These are phyloP conservation scores for Clathrus columnatus DNA, from an alignment of 768 basidiomycete species.

Conservation along the genomic window DNA sequence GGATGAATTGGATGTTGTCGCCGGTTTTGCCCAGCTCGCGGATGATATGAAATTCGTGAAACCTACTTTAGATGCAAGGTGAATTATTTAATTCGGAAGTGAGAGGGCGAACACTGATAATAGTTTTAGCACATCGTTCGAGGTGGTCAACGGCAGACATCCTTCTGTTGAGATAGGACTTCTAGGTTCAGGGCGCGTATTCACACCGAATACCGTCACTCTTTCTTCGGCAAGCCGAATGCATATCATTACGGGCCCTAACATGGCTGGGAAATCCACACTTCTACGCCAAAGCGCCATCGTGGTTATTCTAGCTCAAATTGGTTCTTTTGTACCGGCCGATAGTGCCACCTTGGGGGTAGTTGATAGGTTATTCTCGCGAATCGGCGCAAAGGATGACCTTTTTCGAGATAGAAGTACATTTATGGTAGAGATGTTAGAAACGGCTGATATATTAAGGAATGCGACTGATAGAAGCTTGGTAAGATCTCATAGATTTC, in stretches of 20 bases:
- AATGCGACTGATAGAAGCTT: conserved; percentile 78
- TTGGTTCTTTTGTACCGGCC: conserved; percentile 91
- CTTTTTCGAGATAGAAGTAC: conserved; percentile 89
- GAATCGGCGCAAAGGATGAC: conserved; percentile 93
- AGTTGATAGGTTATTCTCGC: conserved; percentile 87
- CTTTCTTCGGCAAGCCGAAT: conserved; percentile 54
- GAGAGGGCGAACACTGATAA: background rate
- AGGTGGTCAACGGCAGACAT: conserved; percentile 77
- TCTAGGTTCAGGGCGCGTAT: conserved; percentile 59
- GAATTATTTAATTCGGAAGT: conserved; percentile 19
- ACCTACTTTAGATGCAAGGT: conserved; percentile 67
- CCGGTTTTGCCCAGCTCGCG: conserved; percentile 77
- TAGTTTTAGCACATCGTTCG: conserved; percentile 40
- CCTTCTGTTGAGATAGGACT: conserved; percentile 90
- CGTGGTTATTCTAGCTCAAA: conserved; percentile 83
- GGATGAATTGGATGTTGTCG: conserved; percentile 79
- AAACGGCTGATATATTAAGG: conserved; percentile 83
- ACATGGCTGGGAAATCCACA: conserved; percentile 95
- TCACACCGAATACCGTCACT: conserved; percentile 74
- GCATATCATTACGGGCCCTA: conserved; percentile 88
- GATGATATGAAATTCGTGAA: conserved; percentile 66
- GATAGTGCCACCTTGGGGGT: conserved; percentile 71
- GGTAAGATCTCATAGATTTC: too few relatives aligned
- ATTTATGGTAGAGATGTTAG: conserved; percentile 98
- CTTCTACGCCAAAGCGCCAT: conserved; percentile 86